Conservation (phyloP, 257 asterid genomes). For the Echium plantagineum region DNA sequence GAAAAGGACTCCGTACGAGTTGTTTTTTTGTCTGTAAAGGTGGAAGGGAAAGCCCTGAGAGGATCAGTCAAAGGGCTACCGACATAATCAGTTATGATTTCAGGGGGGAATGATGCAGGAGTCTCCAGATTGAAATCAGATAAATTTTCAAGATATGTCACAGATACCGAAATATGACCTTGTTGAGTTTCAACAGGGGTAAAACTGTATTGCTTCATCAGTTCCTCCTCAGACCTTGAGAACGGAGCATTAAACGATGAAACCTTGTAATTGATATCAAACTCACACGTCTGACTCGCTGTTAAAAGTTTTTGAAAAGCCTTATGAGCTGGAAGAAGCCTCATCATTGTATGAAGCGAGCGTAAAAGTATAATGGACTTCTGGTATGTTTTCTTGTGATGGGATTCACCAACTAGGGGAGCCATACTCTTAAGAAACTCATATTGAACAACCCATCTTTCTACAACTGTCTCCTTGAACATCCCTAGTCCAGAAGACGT, state of each 20-base stretch:
- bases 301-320: conserved; percentile 69
- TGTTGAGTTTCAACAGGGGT: conserved; percentile 72
- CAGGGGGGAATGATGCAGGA: conserved; percentile 57
- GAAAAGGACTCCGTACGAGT: conserved; percentile 37
- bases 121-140: conserved; percentile 69
- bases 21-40: conserved; percentile 32
- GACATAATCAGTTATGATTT: conserved; percentile 81
- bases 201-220: conserved; percentile 63
- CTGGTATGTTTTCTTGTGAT: conserved; percentile 73
- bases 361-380: conserved; percentile 69
- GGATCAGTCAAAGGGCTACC: conserved; percentile 92
- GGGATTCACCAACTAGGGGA: conserved; percentile 55
- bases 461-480: conserved; percentile 54
- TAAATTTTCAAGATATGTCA: conserved; percentile 65
- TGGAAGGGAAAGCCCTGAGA: conserved; percentile 56
- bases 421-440: conserved; percentile 42
- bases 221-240: conserved; percentile 61
- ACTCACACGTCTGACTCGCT: conserved; percentile 49
- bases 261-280: conserved; percentile 75
- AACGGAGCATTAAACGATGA: conserved; percentile 68
- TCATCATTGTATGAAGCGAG: conserved; percentile 62
- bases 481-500: conserved; percentile 28
- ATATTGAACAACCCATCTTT: conserved; percentile 88
- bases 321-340: conserved; percentile 88
- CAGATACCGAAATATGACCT: conserved; percentile 73